A percentile compares a stretch with the other conserved stretches of the same genome.
Conservation (phyloP, 2,329 filamentous ascomycete genomes). For the Cryphonectria nitschkei region DNA sequence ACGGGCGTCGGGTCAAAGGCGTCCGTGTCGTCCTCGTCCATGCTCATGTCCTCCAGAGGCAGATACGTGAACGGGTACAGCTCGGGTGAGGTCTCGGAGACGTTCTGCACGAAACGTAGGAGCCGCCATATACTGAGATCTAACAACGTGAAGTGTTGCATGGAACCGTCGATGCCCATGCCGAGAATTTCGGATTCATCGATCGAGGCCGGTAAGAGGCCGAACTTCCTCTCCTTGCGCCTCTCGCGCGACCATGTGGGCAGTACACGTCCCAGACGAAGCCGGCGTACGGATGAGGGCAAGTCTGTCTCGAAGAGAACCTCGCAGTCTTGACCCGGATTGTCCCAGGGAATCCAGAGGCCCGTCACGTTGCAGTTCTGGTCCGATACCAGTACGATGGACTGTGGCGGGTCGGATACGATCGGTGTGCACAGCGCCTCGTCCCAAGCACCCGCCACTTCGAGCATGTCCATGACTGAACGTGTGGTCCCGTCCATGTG, state of each 20-base stretch:
- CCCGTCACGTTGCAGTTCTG: constrained; percentile 51
- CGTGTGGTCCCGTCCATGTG: constrained; percentile 53
- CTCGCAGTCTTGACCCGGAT: constrained; percentile 46
- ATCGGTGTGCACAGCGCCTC: constrained; percentile 17
- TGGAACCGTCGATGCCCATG: constrained; percentile 68
- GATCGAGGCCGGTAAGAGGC: constrained; percentile 45
- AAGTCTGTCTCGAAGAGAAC: constrained; percentile 61
- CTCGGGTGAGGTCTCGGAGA: constrained; percentile 55
- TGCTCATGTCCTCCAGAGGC: constrained; percentile 21
- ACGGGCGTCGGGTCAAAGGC: constrained; percentile 43
- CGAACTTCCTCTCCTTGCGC: constrained; percentile 44
- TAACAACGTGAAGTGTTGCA: constrained; percentile 72
- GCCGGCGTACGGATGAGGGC: constrained; percentile 58
- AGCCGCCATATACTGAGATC: constrained; percentile 65
- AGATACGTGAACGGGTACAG: constrained; percentile 55
- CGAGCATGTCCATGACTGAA: constrained; percentile 50
- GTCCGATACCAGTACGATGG: constrained; percentile 54
- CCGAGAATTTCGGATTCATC: constrained; percentile 63
- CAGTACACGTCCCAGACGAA: constrained; percentile 57
- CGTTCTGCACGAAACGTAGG: constrained; percentile 72
- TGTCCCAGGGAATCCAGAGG: constrained; percentile 53
- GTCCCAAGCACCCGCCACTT: constrained; percentile 43
- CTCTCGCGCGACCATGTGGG: constrained; percentile 50
- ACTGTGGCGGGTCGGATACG: constrained; percentile 36
- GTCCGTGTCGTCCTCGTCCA: constrained; percentile 33